Conservation (phyloP, 306 rosid species). For the Cicer pinnatifidum region DNA sequence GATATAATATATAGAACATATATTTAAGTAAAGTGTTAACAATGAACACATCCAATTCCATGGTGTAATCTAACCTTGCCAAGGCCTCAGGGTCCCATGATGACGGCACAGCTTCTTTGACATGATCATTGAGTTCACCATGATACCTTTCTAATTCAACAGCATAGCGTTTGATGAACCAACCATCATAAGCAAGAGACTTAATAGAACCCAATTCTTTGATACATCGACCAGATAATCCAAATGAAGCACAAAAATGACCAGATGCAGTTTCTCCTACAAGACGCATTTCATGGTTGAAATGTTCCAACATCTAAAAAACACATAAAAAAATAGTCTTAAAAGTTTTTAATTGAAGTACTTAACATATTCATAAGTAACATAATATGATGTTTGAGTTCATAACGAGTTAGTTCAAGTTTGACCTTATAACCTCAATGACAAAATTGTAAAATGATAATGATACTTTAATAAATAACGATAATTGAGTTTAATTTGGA, state of each 20-base stretch:
- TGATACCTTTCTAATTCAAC: slow-evolving; percentile 75
- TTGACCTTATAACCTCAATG: no score
- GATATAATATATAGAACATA: no score
- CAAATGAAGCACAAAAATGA: slow-evolving; percentile 80
- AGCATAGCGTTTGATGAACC: slow-evolving; percentile 77
- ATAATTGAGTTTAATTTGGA: no score
- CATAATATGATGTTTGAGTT: neutral
- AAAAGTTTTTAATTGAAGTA: neutral
- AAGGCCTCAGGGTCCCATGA: slow-evolving; percentile 73
- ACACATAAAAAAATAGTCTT: neutral
- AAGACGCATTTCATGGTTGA: slow-evolving; percentile 75
- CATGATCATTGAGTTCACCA: slow-evolving; percentile 60
- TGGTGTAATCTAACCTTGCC: slow-evolving; percentile 57
- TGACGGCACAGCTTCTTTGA: slow-evolving; percentile 80
- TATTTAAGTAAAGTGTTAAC: neutral
- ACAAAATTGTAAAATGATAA: no score
- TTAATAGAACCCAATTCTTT: slow-evolving; percentile 73
- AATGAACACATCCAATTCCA: neutral
- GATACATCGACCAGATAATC: slow-evolving; percentile 63
- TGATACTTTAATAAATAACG: no score
- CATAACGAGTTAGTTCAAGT: no score
- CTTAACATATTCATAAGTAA: neutral
- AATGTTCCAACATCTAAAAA: slow-evolving; percentile 85
- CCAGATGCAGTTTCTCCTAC: slow-evolving; percentile 76
- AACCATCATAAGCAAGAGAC: slow-evolving; percentile 85